Evolutionary conservation across 1,284 basidiomycete genomes (phyloP).

Genomic region (Ustilago vetiveriae): DNA sequence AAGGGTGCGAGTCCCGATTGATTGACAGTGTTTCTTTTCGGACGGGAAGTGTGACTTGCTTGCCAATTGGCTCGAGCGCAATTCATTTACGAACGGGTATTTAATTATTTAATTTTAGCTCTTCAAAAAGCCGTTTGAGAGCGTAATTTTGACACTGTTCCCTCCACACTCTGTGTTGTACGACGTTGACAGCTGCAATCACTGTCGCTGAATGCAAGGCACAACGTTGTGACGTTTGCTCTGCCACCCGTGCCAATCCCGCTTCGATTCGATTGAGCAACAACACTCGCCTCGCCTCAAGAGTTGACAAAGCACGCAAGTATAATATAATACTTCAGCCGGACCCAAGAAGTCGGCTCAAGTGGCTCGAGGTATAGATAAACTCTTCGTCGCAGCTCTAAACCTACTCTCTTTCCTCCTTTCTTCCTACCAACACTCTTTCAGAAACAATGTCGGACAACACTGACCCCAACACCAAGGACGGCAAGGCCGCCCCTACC

Average conservation of each 20-base stretch:
- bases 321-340: neutral
- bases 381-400: too few species aligned
- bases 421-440: neutral
- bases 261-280: too few species aligned
- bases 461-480: slow-evolving; percentile 35
- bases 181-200: neutral
- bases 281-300: too few species aligned
- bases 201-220: too few species aligned
- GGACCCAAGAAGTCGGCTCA: neutral
- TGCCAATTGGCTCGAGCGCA: slow-evolving; percentile 8
- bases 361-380: too few species aligned
- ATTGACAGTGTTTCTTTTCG: neutral
- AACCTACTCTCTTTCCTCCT: neutral
- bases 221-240: too few species aligned
- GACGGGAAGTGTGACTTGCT: neutral
- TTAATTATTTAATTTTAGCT: too few species aligned
- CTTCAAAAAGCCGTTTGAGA: too few species aligned
- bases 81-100: neutral
- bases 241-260: too few species aligned
- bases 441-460: slow-evolving; percentile 25
- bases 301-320: neutral
- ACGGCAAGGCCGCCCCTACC: slow-evolving; percentile 33
- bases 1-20: neutral
- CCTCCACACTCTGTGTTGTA: slow-evolving; percentile 6
- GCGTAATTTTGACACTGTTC: too few species aligned